Percentiles rank a stretch among this genome's conserved stretches.
Conservation (phyloP, 2,329 filamentous ascomycete species). For the Zalaria obscura region DNA sequence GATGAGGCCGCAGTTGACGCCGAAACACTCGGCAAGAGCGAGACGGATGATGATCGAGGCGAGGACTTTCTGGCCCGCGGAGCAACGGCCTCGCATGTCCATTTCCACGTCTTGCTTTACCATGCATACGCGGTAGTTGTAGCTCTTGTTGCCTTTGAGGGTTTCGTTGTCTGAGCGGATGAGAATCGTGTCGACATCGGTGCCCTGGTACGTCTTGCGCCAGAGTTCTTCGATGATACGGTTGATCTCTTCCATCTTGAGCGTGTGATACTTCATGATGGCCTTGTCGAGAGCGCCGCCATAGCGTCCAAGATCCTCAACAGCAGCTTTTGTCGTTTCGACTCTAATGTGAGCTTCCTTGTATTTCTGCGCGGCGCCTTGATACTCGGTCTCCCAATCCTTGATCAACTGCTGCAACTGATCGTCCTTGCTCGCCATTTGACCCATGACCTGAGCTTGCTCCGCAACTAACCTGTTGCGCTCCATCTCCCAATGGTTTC, state of each 20-base stretch:
- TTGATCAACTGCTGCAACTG: constrained; percentile 57
- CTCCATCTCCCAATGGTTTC: constrained; percentile 49
- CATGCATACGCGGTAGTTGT: constrained; percentile 97
- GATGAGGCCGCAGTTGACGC: constrained; percentile 88
- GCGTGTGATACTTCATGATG: constrained; percentile 88
- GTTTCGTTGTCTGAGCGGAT: constrained; percentile 85
- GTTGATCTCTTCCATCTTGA: constrained; percentile 99
- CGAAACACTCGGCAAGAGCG: constrained; percentile 91
- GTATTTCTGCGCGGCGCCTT: constrained; percentile 65
- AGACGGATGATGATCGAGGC: constrained; percentile 96
- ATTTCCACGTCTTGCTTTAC: constrained; percentile 94
- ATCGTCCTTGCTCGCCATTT: constrained; percentile 72
- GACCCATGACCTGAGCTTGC: constrained; percentile 59
- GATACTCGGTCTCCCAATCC: constrained; percentile 79
- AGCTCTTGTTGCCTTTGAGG: constrained; percentile 59
- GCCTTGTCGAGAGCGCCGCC: constrained; percentile 78
- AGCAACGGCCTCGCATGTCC: constrained; percentile 98
- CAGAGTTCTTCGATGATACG: constrained; percentile 90
- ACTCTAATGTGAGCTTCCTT: constrained; percentile 81
- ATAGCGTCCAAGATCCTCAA: constrained; percentile 79
- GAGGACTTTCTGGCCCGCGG: constrained; percentile 89
- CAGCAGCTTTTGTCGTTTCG: constrained; percentile 80
- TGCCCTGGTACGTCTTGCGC: constrained; percentile 92
- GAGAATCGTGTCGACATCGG: constrained; percentile 90
- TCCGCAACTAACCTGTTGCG: constrained; percentile 59